phyloP scores from a whole-genome alignment of 2,329 filamentous ascomycete genomes.

The Fusarium sp. region DNA sequence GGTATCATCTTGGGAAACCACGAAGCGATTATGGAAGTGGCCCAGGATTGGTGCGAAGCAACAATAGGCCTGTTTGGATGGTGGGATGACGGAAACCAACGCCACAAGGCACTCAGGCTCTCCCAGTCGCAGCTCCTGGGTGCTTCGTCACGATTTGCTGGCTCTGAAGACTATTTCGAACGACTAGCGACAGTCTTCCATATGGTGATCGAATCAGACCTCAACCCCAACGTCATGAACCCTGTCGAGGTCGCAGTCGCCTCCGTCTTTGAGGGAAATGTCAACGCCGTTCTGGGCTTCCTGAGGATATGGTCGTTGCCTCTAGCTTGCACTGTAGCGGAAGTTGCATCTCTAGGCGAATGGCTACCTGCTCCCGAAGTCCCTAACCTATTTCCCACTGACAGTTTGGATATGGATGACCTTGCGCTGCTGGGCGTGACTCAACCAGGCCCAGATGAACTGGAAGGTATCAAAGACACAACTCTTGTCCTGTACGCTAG shows the following conservation, averaged over 20 bases:
- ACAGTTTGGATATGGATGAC: slow-evolving; percentile 83
- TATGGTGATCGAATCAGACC: slow-evolving; percentile 74
- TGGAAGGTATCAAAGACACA: slow-evolving; percentile 79
- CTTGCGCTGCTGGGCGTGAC: slow-evolving; percentile 82
- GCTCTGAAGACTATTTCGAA: slow-evolving; percentile 76
- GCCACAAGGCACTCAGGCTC: slow-evolving; percentile 54
- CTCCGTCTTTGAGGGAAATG: slow-evolving; percentile 83
- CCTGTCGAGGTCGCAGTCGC: slow-evolving; percentile 84
- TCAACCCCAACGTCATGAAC: slow-evolving; percentile 80
- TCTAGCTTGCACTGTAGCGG: slow-evolving; percentile 80
- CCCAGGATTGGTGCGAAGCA: slow-evolving; percentile 93
- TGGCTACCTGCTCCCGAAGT: slow-evolving; percentile 72
- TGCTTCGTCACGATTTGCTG: slow-evolving; percentile 57
- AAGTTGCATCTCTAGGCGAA: slow-evolving; percentile 83
- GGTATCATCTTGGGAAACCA: slow-evolving; percentile 81
- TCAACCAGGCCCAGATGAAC: slow-evolving; percentile 66
- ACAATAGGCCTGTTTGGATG: slow-evolving; percentile 84
- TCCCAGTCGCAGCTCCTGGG: slow-evolving; percentile 55
- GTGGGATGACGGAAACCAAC: slow-evolving; percentile 84
- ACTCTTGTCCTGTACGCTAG: slow-evolving; percentile 81
- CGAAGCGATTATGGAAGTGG: slow-evolving; percentile 77
- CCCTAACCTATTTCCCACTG: slow-evolving; percentile 63
- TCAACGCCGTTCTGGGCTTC: slow-evolving; percentile 79
- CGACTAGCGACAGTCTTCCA: slow-evolving; percentile 78
- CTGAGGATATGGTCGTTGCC: slow-evolving; percentile 84